Evolutionary conservation across 2,329 filamentous ascomycete species (phyloP), one percentile per base, ranked within the genome.

Genomic region (Alternaria brassicicola): DNA sequence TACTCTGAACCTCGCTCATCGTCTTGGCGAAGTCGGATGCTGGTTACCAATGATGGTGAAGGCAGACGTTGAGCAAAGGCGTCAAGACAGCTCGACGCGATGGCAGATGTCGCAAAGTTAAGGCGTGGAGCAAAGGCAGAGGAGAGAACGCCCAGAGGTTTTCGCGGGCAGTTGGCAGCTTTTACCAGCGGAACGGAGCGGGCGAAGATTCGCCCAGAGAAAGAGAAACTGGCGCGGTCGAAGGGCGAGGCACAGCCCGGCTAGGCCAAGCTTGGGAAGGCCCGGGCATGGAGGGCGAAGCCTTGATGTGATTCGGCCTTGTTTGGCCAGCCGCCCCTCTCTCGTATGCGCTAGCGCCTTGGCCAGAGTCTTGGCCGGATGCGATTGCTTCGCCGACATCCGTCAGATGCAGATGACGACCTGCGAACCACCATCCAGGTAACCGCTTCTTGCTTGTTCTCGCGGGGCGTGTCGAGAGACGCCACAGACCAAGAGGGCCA

Each of bases 1-100:
- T 55, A 48, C 64, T 60, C 49, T 66, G 66, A 26, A 64, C 59
- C 50, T 68, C 61, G 55, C 57, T 61, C 61, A 63, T 63, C 43
- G 38, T 53, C 61, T 63, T 61, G 61, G 61, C 61, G 47, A 47
- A 48, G 49, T n/a, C 39, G 31, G 25, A 47, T n/a, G 39, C 13
- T 38, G 8, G 33, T 25, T 30, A 41, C 52, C 45, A 45, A 28
- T 42, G 28, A 31, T 25, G 9, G 19, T 25, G 45, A 25, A 45
- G 43, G 38, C 10, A 9, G 42, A 41, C 25, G 15, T 17, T 23
- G 41, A 31, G 31, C 21, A 48, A 46, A 21, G 42, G 45, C 46
- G 28, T 31, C 43, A 46, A 9, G n/a, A n/a, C 28, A 35, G 45
- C 30, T 53, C 45, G 53, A 31, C 25, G 57, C 46, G 47, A 42